These are phyloP conservation scores for Chalciporus piperatus DNA, from an alignment of 768 basidiomycete species.

Conservation along the genomic window DNA sequence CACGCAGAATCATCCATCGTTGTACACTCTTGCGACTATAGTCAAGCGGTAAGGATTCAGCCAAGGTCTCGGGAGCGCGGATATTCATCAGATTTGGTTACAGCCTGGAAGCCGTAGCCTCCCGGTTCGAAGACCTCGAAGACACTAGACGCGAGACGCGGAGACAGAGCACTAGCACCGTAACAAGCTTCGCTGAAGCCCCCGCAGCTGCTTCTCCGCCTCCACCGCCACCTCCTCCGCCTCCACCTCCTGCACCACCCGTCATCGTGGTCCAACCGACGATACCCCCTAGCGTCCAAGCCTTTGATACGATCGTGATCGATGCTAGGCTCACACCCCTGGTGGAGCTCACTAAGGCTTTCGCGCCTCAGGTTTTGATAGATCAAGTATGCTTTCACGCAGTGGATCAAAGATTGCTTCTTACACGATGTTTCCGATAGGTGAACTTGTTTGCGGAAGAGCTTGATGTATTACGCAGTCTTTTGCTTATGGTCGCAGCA, in stretches of 20 bases:
- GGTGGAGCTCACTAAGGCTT: slow-evolving; percentile 62
- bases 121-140: slow-evolving; percentile 93
- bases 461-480: slow-evolving; percentile 62
- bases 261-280: slow-evolving; percentile 38
- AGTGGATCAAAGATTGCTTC: not conserved
- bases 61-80: slow-evolving; percentile 4
- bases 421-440: slow-evolving; percentile 38
- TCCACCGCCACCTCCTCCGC: slow-evolving; percentile 30
- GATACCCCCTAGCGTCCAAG: slow-evolving; percentile 58
- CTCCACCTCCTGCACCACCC: slow-evolving; percentile 37
- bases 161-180: slow-evolving; percentile 32
- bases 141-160: slow-evolving; percentile 29
- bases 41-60: slow-evolving; percentile 64
- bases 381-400: slow-evolving; percentile 62
- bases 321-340: slow-evolving; percentile 74
- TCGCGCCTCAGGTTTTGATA: slow-evolving; percentile 66
- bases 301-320: slow-evolving; percentile 73
- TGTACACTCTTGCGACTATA: slow-evolving; percentile 77
- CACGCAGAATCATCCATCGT: slow-evolving; percentile 42
- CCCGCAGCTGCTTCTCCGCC: slow-evolving; percentile 30
- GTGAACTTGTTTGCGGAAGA: slow-evolving; percentile 64
- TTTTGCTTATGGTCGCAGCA: slow-evolving; percentile 62
- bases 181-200: slow-evolving; percentile 23
- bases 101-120: slow-evolving; percentile 91
- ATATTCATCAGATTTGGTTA: not conserved